Evolutionary conservation across 176 grass and related monocot genomes (phyloP).

Genomic region (Avena sativa): DNA sequence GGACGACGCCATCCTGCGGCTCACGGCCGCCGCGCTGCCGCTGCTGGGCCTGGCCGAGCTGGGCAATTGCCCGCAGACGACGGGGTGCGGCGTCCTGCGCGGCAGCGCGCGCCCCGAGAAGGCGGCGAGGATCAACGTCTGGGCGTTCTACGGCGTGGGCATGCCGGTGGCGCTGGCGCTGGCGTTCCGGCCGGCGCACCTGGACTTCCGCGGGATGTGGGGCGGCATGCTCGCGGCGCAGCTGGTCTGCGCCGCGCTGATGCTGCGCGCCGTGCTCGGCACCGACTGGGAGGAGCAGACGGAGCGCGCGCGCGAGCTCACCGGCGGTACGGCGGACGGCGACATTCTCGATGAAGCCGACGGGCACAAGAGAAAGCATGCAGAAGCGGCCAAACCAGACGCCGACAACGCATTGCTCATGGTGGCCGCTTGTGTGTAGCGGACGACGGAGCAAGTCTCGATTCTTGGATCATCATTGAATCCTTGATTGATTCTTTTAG

Average conservation of each 20-base stretch:
- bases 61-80: slow-evolving; percentile 90
- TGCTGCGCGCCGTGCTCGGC: slow-evolving; percentile 64
- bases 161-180: slow-evolving; percentile 76
- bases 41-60: slow-evolving; percentile 74
- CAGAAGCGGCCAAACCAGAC: slow-evolving; percentile 49
- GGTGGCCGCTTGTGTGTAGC: slow-evolving; percentile 53
- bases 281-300: slow-evolving; percentile 79
- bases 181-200: slow-evolving; percentile 57
- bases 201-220: slow-evolving; percentile 86
- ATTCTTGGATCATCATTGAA: slow-evolving; percentile 58
- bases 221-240: slow-evolving; percentile 85
- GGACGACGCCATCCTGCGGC: slow-evolving; percentile 57
- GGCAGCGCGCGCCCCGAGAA: slow-evolving; percentile 72
- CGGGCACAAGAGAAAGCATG: slow-evolving; percentile 46
- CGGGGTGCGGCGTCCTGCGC: slow-evolving; percentile 80
- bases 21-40: slow-evolving; percentile 63
- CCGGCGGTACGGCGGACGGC: slow-evolving; percentile 35
- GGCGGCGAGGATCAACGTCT: slow-evolving; percentile 78
- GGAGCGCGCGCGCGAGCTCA: slow-evolving; percentile 71
- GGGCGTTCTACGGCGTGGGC: slow-evolving; percentile 80
- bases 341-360: slow-evolving; percentile 36
- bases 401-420: slow-evolving; percentile 37
- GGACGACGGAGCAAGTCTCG: background rate
- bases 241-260: slow-evolving; percentile 73
- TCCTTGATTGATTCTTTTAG: slow-evolving; percentile 54